Evolutionary conservation across 768 basidiomycete genomes (phyloP).

Genomic region (Termitomyces heimii): DNA sequence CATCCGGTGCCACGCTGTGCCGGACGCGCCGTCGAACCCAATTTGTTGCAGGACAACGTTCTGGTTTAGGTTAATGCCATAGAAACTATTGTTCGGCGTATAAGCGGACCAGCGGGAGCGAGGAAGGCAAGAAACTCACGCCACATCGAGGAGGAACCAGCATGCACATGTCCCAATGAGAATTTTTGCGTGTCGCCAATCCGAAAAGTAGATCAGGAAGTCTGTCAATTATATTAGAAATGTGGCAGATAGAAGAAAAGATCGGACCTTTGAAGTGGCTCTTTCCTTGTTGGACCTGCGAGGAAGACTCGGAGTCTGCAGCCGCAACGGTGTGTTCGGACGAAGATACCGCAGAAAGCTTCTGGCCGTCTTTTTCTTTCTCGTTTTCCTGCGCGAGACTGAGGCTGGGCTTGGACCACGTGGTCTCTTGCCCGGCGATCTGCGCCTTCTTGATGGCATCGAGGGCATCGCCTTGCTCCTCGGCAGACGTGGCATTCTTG

Average conservation of each 20-base stretch:
- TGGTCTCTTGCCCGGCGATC: constrained; percentile 17
- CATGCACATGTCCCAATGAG: constrained; percentile 61
- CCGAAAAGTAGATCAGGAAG: constrained; percentile 60
- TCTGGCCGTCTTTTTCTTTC: background rate
- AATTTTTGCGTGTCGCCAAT: constrained; percentile 65
- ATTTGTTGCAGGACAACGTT: constrained; percentile 74
- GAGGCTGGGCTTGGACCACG: constrained; percentile 9
- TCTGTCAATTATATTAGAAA: constrained; percentile 37
- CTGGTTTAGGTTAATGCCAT: constrained; percentile 70
- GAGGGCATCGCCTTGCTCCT: constrained; percentile 19
- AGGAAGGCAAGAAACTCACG: constrained; percentile 28
- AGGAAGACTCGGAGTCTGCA: background rate
- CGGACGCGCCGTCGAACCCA: constrained; percentile 54
- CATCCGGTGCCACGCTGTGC: constrained; percentile 56
- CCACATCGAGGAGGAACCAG: constrained; percentile 77
- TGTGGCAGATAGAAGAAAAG: no score
- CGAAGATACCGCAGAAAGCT: background rate
- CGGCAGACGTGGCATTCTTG: constrained; percentile 9
- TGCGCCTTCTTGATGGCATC: constrained; percentile 30
- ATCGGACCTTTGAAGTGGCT: constrained; percentile 49
- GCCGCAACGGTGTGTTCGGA: background rate
- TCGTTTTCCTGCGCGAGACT: background rate
- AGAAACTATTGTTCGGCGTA: constrained; percentile 48
- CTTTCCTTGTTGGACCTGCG: constrained; percentile 16
- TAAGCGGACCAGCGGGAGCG: background rate